These are phyloP conservation scores for Protomyces gravidus DNA, from an alignment of 1,139 yeast species.

Conservation along the genomic window DNA sequence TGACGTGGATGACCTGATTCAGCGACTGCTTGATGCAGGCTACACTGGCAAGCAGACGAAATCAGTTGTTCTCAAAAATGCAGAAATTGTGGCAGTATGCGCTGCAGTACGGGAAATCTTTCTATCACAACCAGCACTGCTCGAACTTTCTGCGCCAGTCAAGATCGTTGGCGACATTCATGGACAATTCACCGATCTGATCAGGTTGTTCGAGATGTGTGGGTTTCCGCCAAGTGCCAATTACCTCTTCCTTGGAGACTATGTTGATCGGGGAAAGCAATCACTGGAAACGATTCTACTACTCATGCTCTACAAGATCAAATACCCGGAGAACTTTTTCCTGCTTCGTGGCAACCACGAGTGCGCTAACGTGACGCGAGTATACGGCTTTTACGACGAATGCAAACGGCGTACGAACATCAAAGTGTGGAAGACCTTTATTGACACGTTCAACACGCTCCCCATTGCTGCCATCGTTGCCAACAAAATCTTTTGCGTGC, in stretches of 20 bases:
- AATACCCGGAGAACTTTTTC: slow-evolving; percentile 94
- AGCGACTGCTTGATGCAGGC: slow-evolving; percentile 87
- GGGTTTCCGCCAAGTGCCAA: slow-evolving; percentile 97
- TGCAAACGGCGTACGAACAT: slow-evolving; percentile 89
- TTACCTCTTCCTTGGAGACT: slow-evolving; percentile 87
- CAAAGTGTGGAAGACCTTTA: slow-evolving; percentile 88
- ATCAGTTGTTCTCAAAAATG: slow-evolving; percentile 76
- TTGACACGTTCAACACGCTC: slow-evolving; percentile 88
- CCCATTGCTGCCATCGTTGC: slow-evolving; percentile 97
- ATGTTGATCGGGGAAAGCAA: slow-evolving; percentile 95
- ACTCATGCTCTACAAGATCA: slow-evolving; percentile 83
- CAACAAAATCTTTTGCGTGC: slow-evolving; percentile 93
- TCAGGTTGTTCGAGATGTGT: slow-evolving; percentile 87
- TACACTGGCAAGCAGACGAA: slow-evolving; percentile 90
- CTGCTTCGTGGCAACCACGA: slow-evolving; percentile 91
- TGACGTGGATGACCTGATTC: slow-evolving; percentile 80
- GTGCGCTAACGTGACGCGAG: slow-evolving; percentile 86
- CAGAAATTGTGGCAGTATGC: slow-evolving; percentile 82
- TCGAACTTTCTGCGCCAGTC: slow-evolving; percentile 90
- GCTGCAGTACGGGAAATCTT: slow-evolving; percentile 82
- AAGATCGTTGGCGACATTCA: slow-evolving; percentile 97
- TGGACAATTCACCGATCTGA: slow-evolving; percentile 89
- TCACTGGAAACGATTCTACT: slow-evolving; percentile 83
- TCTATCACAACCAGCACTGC: slow-evolving; percentile 77
- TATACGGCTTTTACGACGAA: slow-evolving; percentile 95